Conservation (phyloP, 1,284 basidiomycete species). For the Austropuccinia psidii region DNA sequence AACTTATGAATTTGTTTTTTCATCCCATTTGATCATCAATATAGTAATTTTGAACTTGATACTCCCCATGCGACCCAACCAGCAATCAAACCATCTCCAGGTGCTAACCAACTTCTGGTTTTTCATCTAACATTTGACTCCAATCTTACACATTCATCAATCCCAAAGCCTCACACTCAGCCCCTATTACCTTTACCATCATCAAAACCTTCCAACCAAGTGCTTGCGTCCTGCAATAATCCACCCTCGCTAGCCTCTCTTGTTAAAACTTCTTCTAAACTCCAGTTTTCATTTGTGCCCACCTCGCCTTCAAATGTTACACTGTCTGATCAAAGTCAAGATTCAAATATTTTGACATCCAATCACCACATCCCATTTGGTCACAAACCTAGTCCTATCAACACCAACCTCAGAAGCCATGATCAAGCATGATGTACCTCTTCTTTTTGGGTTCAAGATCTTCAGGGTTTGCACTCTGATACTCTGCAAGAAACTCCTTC, state of each 20-base stretch:
- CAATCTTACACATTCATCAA: neutral
- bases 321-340: neutral
- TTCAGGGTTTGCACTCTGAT: too few relatives aligned
- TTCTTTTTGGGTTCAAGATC: too few relatives aligned
- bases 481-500: neutral
- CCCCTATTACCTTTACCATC: neutral
- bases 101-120: neutral
- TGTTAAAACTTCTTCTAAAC: slow-evolving; percentile 26
- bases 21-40: neutral
- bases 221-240: neutral
- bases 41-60: neutral
- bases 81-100: neutral
- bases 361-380: neutral
- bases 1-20: too few relatives aligned
- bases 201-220: neutral
- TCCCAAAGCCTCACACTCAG: neutral
- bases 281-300: slow-evolving; percentile 12
- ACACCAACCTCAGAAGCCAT: neutral
- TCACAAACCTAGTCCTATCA: neutral
- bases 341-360: too few relatives aligned
- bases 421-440: neutral
- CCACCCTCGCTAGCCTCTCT: neutral
- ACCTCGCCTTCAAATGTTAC: slow-evolving; percentile 20
- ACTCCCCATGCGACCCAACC: neutral
- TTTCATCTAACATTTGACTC: neutral